Evolutionary conservation across 2,329 filamentous ascomycete genomes (phyloP).

Genomic region (Aspergillus transmontanensis): DNA sequence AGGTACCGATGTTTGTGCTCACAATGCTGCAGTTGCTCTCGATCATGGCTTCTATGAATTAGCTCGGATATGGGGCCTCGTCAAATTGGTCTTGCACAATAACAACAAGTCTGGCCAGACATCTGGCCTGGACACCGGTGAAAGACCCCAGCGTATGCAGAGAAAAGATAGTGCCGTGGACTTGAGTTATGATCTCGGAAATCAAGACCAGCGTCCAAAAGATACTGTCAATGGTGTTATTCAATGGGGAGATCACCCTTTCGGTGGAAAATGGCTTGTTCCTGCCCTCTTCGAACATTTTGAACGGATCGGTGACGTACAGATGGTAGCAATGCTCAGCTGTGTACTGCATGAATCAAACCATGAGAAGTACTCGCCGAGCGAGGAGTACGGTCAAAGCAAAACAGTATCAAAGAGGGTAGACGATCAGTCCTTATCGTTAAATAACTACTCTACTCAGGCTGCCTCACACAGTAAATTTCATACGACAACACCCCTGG

Average conservation of each 20-base stretch:
- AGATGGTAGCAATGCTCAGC: slow-evolving; percentile 68
- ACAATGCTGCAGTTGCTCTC: slow-evolving; percentile 79
- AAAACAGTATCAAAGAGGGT: slow-evolving; percentile 38
- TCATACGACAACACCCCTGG: slow-evolving; percentile 39
- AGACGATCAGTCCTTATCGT: slow-evolving; percentile 48
- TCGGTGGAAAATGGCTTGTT: slow-evolving; percentile 59
- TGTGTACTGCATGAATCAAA: slow-evolving; percentile 59
- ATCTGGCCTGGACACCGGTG: slow-evolving; percentile 65
- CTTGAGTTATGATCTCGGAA: slow-evolving; percentile 30
- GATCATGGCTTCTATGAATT: slow-evolving; percentile 71
- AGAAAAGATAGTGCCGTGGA: slow-evolving; percentile 38
- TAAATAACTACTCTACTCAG: slow-evolving; percentile 50
- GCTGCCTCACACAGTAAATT: slow-evolving; percentile 46
- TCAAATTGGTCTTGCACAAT: slow-evolving; percentile 74
- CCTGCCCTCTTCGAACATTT: slow-evolving; percentile 62
- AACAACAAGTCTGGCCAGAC: slow-evolving; percentile 71
- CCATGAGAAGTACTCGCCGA: slow-evolving; percentile 40
- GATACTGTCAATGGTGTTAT: slow-evolving; percentile 48
- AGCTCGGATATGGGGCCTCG: slow-evolving; percentile 80
- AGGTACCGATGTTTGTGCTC: slow-evolving; percentile 75
- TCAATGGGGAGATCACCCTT: slow-evolving; percentile 60
- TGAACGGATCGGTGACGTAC: slow-evolving; percentile 62
- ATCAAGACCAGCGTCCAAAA: slow-evolving; percentile 38
- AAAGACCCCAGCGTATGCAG: slow-evolving; percentile 55
- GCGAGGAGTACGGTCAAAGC: slow-evolving; percentile 15